A percentile compares a stretch with the other conserved stretches of the same genome.
phyloP scores from a whole-genome alignment of 495 filamentous ascomycete species.

The Parmelia sp. region DNA sequence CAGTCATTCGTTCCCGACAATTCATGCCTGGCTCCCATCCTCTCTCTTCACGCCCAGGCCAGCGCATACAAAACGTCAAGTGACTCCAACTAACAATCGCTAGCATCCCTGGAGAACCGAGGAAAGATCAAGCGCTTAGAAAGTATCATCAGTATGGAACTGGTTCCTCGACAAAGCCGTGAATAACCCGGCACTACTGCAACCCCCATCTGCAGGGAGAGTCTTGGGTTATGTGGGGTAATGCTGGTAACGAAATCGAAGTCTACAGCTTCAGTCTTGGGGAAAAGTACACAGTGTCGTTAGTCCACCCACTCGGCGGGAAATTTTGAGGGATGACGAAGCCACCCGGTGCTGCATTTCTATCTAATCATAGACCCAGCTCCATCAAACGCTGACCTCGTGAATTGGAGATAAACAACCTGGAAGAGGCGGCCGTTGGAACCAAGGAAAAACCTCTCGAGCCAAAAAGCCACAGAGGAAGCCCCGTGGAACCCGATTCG shows the following conservation, averaged over 20 bases:
- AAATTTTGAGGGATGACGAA: too few relatives aligned
- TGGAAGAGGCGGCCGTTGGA: neutral
- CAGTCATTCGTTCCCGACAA: neutral
- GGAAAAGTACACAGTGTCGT: neutral
- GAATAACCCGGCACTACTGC: slow-evolving; percentile 17
- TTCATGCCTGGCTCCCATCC: neutral
- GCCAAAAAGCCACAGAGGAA: neutral
- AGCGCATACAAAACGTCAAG: slow-evolving; percentile 15
- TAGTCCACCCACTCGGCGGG: too few relatives aligned
- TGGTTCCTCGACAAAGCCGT: neutral
- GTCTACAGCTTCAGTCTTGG: slow-evolving; percentile 1
- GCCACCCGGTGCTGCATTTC: too few relatives aligned
- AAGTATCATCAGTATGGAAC: neutral
- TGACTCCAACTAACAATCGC: slow-evolving; percentile 7
- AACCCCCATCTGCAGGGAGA: slow-evolving; percentile 8
- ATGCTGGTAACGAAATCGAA: neutral
- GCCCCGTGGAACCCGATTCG: neutral
- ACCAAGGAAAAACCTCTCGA: neutral
- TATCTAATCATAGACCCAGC: too few relatives aligned
- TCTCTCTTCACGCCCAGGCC: slow-evolving; percentile 7
- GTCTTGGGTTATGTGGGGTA: slow-evolving; percentile 17
- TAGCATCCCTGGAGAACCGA: neutral
- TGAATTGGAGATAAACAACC: neutral
- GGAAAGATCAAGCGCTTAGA: slow-evolving; percentile 14
- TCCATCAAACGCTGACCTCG: too few relatives aligned